A percentile compares a stretch with the other conserved stretches of the same genome.
Evolutionary conservation across 257 asterid species (phyloP).

Genomic region (Mitragyna speciosa): DNA sequence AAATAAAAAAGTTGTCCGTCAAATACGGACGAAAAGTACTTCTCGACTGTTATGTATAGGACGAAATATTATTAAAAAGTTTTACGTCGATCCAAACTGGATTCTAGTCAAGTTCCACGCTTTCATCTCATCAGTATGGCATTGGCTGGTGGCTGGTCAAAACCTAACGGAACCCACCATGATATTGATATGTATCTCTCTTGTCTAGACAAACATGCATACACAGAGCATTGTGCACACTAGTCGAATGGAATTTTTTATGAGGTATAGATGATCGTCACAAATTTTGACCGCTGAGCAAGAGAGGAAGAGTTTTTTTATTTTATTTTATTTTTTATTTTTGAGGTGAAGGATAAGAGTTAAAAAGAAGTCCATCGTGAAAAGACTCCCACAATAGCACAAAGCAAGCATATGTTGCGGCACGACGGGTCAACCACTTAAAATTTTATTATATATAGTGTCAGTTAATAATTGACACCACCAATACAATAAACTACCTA

Average conservation of each 20-base stretch:
- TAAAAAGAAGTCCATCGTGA: slow-evolving; percentile 4
- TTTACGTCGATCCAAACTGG: too few relatives aligned
- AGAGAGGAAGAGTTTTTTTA: slow-evolving; percentile 21
- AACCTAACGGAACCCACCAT: slow-evolving; percentile 33
- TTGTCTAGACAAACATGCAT: background rate
- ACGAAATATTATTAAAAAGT: too few relatives aligned
- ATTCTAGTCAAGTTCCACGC: background rate
- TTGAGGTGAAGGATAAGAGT: too few relatives aligned
- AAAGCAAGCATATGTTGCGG: slow-evolving; percentile 32
- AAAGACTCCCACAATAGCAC: slow-evolving; percentile 4
- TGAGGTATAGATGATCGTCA: slow-evolving; percentile 21
- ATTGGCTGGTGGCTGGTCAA: background rate
- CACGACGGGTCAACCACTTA: slow-evolving; percentile 38
- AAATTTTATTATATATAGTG: slow-evolving; percentile 12
- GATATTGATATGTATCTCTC: background rate
- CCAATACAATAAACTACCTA: background rate
- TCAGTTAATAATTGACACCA: slow-evolving; percentile 20
- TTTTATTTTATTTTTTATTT: too few relatives aligned
- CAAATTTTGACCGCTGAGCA: slow-evolving; percentile 39
- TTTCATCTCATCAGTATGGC: background rate
- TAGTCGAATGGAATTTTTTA: slow-evolving; percentile 1
- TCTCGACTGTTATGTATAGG: too few relatives aligned
- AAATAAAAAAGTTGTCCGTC: too few relatives aligned
- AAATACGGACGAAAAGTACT: too few relatives aligned
- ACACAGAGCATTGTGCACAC: background rate